Percentiles rank a stretch among this genome's conserved stretches.
phyloP scores from a whole-genome alignment of 768 basidiomycete genomes.

The Lentinula aciculospora region DNA sequence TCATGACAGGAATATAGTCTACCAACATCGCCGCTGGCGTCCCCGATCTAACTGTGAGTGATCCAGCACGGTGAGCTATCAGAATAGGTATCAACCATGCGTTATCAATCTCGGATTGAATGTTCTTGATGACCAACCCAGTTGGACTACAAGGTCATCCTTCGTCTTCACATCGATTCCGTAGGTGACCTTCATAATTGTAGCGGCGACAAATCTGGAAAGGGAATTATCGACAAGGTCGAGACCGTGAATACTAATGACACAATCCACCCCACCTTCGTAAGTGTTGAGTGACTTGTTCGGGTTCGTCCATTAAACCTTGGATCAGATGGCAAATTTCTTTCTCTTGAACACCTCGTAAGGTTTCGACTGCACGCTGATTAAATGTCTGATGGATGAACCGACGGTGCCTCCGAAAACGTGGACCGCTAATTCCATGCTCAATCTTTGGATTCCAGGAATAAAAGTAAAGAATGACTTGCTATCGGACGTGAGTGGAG shows the following conservation, averaged over 20 bases:
- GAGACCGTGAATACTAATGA: background rate
- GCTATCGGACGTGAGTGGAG: slow-evolving; percentile 44
- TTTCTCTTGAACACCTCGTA: slow-evolving; percentile 37
- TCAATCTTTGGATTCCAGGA: background rate
- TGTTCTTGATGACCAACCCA: slow-evolving; percentile 26
- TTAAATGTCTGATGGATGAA: slow-evolving; percentile 47
- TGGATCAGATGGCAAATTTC: slow-evolving; percentile 36
- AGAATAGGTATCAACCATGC: slow-evolving; percentile 9
- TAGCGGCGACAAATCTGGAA: slow-evolving; percentile 38
- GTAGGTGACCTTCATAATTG: slow-evolving; percentile 44
- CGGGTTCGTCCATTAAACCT: slow-evolving; percentile 31
- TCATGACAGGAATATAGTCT: slow-evolving; percentile 43
- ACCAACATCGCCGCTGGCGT: slow-evolving; percentile 42
- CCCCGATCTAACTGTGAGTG: slow-evolving; percentile 39
- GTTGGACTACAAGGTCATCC: slow-evolving; percentile 36
- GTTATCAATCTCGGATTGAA: background rate
- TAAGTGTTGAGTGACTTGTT: slow-evolving; percentile 35
- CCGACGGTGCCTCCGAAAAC: slow-evolving; percentile 46
- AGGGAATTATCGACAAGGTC: background rate
- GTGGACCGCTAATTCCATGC: slow-evolving; percentile 33
- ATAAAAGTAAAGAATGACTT: slow-evolving; percentile 13
- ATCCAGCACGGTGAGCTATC: slow-evolving; percentile 39
- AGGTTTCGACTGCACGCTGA: slow-evolving; percentile 29
- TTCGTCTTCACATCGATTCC: slow-evolving; percentile 37
- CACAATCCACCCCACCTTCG: slow-evolving; percentile 30